Conservation (phyloP, 73 alveolate genomes). For the Halteria grandinella region DNA sequence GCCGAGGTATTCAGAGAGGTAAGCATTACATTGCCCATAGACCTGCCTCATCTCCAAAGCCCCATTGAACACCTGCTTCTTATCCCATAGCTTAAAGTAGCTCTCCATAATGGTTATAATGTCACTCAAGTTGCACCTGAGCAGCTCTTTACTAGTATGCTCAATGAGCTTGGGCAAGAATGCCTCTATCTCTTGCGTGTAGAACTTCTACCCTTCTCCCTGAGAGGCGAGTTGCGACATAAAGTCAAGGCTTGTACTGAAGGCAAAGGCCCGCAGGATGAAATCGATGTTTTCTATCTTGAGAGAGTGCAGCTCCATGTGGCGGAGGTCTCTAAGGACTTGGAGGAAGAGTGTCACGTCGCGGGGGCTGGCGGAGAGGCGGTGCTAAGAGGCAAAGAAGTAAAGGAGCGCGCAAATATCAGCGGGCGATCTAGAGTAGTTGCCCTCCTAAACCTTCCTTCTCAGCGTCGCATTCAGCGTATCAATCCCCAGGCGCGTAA, state of each 20-base stretch:
- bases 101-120: conserved; percentile 30
- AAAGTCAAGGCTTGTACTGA: background rate
- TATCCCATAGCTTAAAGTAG: conserved; percentile 24
- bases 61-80: background rate
- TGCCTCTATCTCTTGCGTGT: background rate
- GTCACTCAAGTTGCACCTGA: conserved; percentile 26
- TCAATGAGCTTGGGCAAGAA: conserved; percentile 22
- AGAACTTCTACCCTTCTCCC: background rate
- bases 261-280: conserved; percentile 8
- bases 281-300: conserved; percentile 29
- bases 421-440: conserved; percentile 41
- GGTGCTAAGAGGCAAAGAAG: conserved; percentile 4
- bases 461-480: background rate
- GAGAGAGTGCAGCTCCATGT: background rate
- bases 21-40: conserved; percentile 17
- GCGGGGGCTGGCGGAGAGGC: background rate
- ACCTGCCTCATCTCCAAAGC: conserved; percentile 1
- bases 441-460: conserved; percentile 10
- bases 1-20: conserved; percentile 20
- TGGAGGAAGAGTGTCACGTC: background rate
- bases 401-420: conserved; percentile 4
- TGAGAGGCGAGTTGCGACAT: background rate
- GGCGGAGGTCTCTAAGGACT: background rate
- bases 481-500: conserved; percentile 20
- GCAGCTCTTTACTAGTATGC: background rate